phyloP scores from a whole-genome alignment of 179 eudicot species.

The Spergularia azorica region DNA sequence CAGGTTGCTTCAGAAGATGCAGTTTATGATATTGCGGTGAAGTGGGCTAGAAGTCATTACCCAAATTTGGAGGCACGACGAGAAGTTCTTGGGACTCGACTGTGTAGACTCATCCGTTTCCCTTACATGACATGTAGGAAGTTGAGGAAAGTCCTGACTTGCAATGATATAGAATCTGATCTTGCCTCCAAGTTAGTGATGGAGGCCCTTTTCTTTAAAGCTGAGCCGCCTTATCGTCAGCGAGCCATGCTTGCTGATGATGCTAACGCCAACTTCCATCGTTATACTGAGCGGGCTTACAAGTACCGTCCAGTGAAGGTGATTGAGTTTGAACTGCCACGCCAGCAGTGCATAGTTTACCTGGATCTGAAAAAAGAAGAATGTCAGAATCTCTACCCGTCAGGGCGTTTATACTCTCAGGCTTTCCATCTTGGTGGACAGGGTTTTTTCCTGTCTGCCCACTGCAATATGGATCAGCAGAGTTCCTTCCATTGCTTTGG shows the following conservation, averaged over 20 bases:
- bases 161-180: slow-evolving; percentile 58
- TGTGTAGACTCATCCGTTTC: slow-evolving; percentile 63
- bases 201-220: slow-evolving; percentile 77
- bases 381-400: slow-evolving; percentile 50
- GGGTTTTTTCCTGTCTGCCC: slow-evolving; percentile 80
- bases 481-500: slow-evolving; percentile 70
- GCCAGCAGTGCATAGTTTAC: slow-evolving; percentile 66
- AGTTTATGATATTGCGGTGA: slow-evolving; percentile 67
- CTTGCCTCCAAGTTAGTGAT: slow-evolving; percentile 58
- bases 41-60: slow-evolving; percentile 76
- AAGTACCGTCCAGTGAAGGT: slow-evolving; percentile 67
- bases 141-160: slow-evolving; percentile 55
- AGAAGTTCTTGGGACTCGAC: slow-evolving; percentile 43
- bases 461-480: slow-evolving; percentile 87
- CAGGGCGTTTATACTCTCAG: slow-evolving; percentile 72
- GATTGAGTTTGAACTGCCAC: slow-evolving; percentile 56
- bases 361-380: slow-evolving; percentile 67
- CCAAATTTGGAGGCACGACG: slow-evolving; percentile 59
- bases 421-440: slow-evolving; percentile 86
- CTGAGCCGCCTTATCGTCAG: slow-evolving; percentile 68
- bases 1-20: slow-evolving; percentile 80
- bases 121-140: slow-evolving; percentile 71
- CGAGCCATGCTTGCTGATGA: slow-evolving; percentile 51
- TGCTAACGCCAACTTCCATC: slow-evolving; percentile 27
- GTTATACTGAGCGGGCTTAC: slow-evolving; percentile 58